These are phyloP conservation scores for Biscogniauxia sp. DNA, from an alignment of 2,329 filamentous ascomycete species.

Conservation along the genomic window DNA sequence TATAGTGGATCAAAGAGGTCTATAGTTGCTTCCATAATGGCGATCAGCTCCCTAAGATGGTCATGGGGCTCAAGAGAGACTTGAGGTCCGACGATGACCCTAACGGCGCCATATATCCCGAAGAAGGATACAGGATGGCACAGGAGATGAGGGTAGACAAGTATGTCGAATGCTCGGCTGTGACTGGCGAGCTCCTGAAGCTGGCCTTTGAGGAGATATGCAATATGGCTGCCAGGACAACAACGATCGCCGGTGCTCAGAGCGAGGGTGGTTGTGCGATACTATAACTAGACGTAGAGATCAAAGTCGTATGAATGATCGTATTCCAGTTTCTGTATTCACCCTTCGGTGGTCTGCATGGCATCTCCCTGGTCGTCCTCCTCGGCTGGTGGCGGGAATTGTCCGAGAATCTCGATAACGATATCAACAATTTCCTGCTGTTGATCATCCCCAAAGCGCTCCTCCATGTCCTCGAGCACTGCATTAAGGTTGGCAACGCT, in stretches of 20 bases:
- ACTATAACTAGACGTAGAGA: conserved; percentile 12
- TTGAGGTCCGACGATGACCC: conserved; percentile 56
- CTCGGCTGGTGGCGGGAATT: conserved; percentile 39
- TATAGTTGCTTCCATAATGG: conserved; percentile 46
- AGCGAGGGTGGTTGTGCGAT: conserved; percentile 51
- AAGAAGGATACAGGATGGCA: conserved; percentile 56
- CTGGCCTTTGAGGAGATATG: conserved; percentile 61
- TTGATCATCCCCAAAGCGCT: conserved; percentile 57
- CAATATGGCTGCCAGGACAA: conserved; percentile 50
- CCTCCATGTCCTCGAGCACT: conserved; percentile 63
- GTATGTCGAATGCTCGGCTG: conserved; percentile 63
- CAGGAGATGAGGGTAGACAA: conserved; percentile 60
- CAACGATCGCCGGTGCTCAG: conserved; percentile 47
- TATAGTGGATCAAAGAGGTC: conserved; percentile 57
- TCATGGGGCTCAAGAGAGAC: conserved; percentile 61
- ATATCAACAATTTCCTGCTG: conserved; percentile 57
- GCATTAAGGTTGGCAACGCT: conserved; percentile 58
- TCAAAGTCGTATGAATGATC: background rate
- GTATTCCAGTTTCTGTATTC: conserved; percentile 1
- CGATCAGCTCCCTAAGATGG: conserved; percentile 51
- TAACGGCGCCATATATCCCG: conserved; percentile 59
- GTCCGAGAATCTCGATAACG: conserved; percentile 57
- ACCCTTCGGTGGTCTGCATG: conserved; percentile 35
- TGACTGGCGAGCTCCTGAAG: conserved; percentile 57
- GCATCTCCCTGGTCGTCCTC: conserved; percentile 36